Base-by-base conservation (phyloP, 139 green algal genomes). In the Diplosphaera chodatii region DNA sequence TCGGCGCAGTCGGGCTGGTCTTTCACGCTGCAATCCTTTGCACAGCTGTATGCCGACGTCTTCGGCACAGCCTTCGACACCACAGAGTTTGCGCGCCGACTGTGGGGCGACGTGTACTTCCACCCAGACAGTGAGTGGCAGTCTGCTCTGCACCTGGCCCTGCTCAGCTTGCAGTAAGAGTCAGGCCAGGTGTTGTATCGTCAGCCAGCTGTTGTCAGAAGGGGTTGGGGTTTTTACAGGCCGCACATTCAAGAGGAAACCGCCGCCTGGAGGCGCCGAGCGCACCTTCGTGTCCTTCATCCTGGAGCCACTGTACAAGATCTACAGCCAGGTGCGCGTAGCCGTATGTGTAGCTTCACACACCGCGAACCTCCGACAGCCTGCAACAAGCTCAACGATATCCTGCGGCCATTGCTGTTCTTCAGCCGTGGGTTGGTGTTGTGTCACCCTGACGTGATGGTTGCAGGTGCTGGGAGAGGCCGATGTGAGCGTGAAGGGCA, bases 71-170 rank as follows among this genome's bases (percentile, higher is more conserved):
- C 20, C 1, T 40, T 80, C n/a, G 69, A 77, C 70, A 56, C 48
- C 13, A 70, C 69, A 8, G 84, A 90, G 74, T 91, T 97, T 72
- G 87, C 88, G 20, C 64, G 64, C 28, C 79, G 88, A 64, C 76
- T 99, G 66, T 99, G 94, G 94, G 94, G 94, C 10, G 94, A 99
- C 82, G 62, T 93, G n/a, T 98, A 92, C 78, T 98, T 90, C 80
- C 74, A 97, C 70, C 65, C 78, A 0, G 80, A 37, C 28, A 32
- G 62, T 64, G 56, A 64, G 56, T 15, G 20, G 4, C 25, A 32
- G 8, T n/a, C n/a, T n/a, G n/a, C n/a, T n/a, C n/a, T n/a, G n/a
- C n/a, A n/a, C n/a, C n/a, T n/a, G n/a, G n/a, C n/a, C n/a, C n/a
- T n/a, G n/a, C n/a, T n/a, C n/a, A n/a, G n/a, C n/a, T n/a, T n/a